phyloP scores from a whole-genome alignment of 805 yeast genomes.

The Lipomyces sp. region DNA sequence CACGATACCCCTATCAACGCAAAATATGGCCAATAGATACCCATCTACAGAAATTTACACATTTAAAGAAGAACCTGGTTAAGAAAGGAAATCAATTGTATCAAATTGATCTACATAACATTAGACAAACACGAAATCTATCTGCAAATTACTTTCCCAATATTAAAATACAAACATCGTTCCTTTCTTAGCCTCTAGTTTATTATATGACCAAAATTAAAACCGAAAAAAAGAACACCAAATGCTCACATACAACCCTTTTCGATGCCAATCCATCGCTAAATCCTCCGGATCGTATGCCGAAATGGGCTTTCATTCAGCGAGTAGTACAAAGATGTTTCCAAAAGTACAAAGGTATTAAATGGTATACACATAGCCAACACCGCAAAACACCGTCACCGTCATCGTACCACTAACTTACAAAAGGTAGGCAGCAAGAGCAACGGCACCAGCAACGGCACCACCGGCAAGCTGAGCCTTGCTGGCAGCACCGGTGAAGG shows the following conservation, averaged over 20 bases:
- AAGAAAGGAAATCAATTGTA: slow-evolving; percentile 1
- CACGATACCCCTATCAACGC: neutral
- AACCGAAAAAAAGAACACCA: neutral
- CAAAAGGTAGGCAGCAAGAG: slow-evolving; percentile 43
- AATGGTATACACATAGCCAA: neutral
- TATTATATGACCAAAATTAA: neutral
- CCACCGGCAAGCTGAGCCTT: slow-evolving; percentile 43
- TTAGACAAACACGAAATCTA: neutral
- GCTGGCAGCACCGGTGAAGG: slow-evolving; percentile 41
- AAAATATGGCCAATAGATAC: too few relatives aligned
- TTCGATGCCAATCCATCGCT: neutral
- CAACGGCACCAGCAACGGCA: slow-evolving; percentile 60
- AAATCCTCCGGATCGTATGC: neutral
- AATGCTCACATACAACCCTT: neutral
- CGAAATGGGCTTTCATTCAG: neutral
- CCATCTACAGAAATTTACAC: too few relatives aligned
- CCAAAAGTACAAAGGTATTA: slow-evolving; percentile 1
- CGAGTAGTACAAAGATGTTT: neutral
- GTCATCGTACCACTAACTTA: slow-evolving; percentile 22
- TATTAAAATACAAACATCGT: neutral
- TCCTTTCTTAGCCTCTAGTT: neutral
- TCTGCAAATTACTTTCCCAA: neutral
- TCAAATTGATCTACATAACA: slow-evolving; percentile 2
- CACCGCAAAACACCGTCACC: neutral
- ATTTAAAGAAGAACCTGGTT: too few relatives aligned